These are phyloP conservation scores for Ramularia endophylla DNA, from an alignment of 2,329 filamentous ascomycete species.

Conservation along the genomic window DNA sequence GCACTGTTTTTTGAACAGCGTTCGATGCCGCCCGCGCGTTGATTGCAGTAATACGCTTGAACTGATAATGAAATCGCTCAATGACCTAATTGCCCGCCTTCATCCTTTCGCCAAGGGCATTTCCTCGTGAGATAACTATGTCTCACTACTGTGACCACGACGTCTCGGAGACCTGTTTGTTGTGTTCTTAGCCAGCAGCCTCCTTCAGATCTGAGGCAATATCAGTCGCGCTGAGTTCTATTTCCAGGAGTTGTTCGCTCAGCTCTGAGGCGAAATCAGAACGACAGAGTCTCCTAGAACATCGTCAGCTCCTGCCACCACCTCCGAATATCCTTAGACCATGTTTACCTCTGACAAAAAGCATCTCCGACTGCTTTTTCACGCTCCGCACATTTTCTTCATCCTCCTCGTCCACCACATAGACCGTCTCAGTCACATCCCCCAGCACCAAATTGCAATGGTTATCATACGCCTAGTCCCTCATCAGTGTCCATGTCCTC, in stretches of 20 bases:
- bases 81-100: background rate
- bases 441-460: conserved; percentile 96
- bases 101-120: too few relatives aligned
- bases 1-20: too few relatives aligned
- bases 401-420: conserved; percentile 81
- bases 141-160: too few relatives aligned
- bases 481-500: conserved; percentile 10
- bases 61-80: conserved; percentile 1
- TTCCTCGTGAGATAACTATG: too few relatives aligned
- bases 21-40: too few relatives aligned
- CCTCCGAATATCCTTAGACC: background rate
- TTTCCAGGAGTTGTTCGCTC: background rate
- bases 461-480: conserved; percentile 84
- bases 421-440: conserved; percentile 96
- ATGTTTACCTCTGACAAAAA: conserved; percentile 87
- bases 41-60: conserved; percentile 14
- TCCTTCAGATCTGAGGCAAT: background rate
- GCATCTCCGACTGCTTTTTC: conserved; percentile 97
- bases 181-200: too few relatives aligned
- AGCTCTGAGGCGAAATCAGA: conserved; percentile 39
- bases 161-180: too few relatives aligned
- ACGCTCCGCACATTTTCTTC: conserved; percentile 77
- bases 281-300: conserved; percentile 45
- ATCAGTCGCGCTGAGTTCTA: background rate
- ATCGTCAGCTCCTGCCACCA: background rate